Conservation (phyloP, 1,284 basidiomycete genomes). For the Pulveroboletus sp. region DNA sequence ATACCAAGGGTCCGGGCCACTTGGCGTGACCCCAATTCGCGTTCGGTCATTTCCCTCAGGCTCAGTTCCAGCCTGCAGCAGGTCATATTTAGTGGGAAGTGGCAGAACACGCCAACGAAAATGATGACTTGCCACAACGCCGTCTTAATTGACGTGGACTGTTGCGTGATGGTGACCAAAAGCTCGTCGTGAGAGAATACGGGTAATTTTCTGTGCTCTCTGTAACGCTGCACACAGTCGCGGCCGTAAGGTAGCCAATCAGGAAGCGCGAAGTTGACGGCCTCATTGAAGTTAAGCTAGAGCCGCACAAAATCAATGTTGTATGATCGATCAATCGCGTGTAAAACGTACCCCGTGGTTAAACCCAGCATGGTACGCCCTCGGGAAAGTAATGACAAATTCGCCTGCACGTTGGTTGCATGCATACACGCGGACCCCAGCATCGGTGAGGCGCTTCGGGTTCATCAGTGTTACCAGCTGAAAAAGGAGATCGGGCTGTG, state of each 20-base stretch:
- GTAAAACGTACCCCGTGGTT: constrained; percentile 85
- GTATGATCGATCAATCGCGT: constrained; percentile 26
- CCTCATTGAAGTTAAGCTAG: constrained; percentile 97
- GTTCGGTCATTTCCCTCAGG: constrained; percentile 85
- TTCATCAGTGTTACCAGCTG: constrained; percentile 99
- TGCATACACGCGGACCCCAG: constrained; percentile 92
- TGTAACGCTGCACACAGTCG: constrained; percentile 87
- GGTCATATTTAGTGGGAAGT: constrained; percentile 24
- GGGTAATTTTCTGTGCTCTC: constrained; percentile 87
- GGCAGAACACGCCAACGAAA: constrained; percentile 6
- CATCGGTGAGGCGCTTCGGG: constrained; percentile 81
- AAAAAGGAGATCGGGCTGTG: constrained; percentile 95
- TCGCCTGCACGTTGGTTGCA: constrained; percentile 98
- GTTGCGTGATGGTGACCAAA: constrained; percentile 91
- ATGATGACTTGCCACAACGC: constrained; percentile 78
- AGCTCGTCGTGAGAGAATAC: constrained; percentile 99
- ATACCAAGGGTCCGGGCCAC: constrained; percentile 59
- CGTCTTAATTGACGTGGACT: constrained; percentile 91
- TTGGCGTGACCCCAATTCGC: constrained; percentile 75
- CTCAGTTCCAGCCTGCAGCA: constrained; percentile 74
- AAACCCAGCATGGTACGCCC: constrained; percentile 98
- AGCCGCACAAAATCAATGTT: constrained; percentile 29
- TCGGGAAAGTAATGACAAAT: constrained; percentile 97
- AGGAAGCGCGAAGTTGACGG: constrained; percentile 97
- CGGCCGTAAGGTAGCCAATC: constrained; percentile 92